These are phyloP conservation scores for Henckelia pumila DNA, from an alignment of 257 asterid genomes.

Conservation along the genomic window DNA sequence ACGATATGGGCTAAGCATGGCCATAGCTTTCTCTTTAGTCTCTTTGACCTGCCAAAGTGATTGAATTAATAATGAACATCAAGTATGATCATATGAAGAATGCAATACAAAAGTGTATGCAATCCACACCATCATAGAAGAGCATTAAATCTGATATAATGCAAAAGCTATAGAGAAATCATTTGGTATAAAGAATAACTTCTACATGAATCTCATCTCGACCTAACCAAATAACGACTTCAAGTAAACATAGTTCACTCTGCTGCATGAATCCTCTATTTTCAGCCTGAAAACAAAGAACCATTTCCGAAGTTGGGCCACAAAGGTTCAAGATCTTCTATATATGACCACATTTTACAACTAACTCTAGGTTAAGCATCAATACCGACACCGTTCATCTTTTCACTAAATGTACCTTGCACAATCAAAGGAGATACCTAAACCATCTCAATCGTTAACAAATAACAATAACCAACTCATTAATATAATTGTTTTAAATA, in stretches of 20 bases:
- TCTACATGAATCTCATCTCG: not conserved
- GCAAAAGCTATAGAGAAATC: constrained; percentile 13
- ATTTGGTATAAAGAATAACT: constrained; percentile 11
- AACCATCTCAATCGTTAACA: not conserved
- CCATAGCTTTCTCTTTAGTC: constrained; percentile 89
- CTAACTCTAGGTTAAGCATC: not conserved
- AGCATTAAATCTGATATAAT: constrained; percentile 11
- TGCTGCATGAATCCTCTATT: not conserved
- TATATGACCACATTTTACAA: not conserved
- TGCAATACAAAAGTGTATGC: constrained; percentile 1
- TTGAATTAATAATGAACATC: constrained; percentile 14
- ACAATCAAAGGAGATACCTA: not conserved
- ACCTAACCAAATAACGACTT: too few relatives aligned
- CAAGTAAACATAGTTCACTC: constrained; percentile 4
- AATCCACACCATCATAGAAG: constrained; percentile 9
- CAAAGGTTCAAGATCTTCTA: constrained; percentile 15
- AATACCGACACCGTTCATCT: not conserved
- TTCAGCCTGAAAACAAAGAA: constrained; percentile 7
- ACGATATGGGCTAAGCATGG: constrained; percentile 63
- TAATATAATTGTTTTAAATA: not conserved
- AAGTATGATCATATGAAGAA: constrained; percentile 16
- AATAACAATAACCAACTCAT: not conserved
- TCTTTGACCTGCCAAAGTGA: constrained; percentile 70
- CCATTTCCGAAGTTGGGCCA: constrained; percentile 16
- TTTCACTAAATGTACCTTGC: not conserved